A percentile compares a stretch with the other conserved stretches of the same genome.
These are phyloP conservation scores for Phycomyces nitens DNA, from an alignment of 192 early-diverging fungal genomes.

Conservation along the genomic window DNA sequence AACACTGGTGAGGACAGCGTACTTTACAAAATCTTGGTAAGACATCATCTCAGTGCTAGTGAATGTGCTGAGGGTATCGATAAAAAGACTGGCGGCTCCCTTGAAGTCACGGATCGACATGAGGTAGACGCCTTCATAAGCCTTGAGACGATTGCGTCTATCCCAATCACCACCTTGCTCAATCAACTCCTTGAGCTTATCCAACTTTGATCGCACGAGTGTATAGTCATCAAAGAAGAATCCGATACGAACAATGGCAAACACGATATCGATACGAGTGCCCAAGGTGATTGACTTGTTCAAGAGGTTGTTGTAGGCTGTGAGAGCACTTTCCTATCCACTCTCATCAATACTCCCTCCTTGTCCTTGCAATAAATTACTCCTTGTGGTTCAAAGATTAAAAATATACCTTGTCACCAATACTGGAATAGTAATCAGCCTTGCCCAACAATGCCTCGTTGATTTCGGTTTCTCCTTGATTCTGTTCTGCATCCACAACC, in stretches of 20 bases:
- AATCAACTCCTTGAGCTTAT: constrained; percentile 82
- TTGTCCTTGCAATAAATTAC: background rate
- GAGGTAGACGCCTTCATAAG: constrained; percentile 89
- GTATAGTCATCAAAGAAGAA: constrained; percentile 90
- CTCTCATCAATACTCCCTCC: background rate
- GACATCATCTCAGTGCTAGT: constrained; percentile 97
- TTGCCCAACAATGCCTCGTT: constrained; percentile 83
- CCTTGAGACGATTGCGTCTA: constrained; percentile 95
- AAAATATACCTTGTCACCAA: constrained; percentile 83
- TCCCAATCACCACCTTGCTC: constrained; percentile 99
- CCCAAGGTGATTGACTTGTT: constrained; percentile 90
- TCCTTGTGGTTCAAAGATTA: no score
- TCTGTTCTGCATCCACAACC: constrained; percentile 86
- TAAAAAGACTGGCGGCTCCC: constrained; percentile 80
- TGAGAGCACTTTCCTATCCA: constrained; percentile 78
- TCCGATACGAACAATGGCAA: constrained; percentile 88
- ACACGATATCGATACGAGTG: constrained; percentile 90
- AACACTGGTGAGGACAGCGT: constrained; percentile 84
- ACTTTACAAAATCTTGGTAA: constrained; percentile 95
- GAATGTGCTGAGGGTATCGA: constrained; percentile 95
- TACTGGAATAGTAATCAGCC: constrained; percentile 87
- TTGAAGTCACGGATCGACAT: constrained; percentile 97
- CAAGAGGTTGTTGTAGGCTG: constrained; percentile 76
- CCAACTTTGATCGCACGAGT: constrained; percentile 75
- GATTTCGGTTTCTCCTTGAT: constrained; percentile 91